Evolutionary conservation across 495 filamentous ascomycete species (phyloP), one percentile per base, ranked within the genome.

Genomic region (Xylaria sp.): DNA sequence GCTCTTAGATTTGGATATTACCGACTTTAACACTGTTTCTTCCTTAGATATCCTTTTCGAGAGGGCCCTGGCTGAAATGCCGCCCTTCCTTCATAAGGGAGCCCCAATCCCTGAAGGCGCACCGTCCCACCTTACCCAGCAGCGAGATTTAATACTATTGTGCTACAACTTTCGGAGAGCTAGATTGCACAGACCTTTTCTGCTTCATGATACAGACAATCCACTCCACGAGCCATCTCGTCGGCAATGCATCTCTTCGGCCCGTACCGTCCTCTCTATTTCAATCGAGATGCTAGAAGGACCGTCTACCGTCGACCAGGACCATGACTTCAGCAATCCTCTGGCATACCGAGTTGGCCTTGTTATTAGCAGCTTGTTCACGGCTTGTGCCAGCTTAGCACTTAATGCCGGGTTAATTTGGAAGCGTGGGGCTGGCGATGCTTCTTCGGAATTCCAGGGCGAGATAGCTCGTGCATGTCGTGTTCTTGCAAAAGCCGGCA

Each of bases 131-230:
- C 19, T 72, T 21, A 62, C n/a, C 19, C 26, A 73, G 3, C 71
- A 76, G 61, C 72, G 76, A 26, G 72, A 68, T 14, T 24, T 76
- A 11, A 69, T 75, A 46, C 67, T 69, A 0, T 61, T 79, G 2
- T 61, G 70, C 31, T 70, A 68, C 26, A 67, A 76, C 12, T 59
- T 72, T 2, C 64, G 77, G 1, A 70, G 76, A 8, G 77, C 76
- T 0, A 71, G 73, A 19, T 29, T 79, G 0, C 72, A 75, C 31
- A 72, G 76, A 41, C 74, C 75, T 14, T 79, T 79, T 41, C 69
- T 78, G 24, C 66, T 71, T 31, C 61, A 66, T 41, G 69, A 71
- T 33, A 65, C 61, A 3, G 41, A 66, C 12, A 52, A 71, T 12
- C 40, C 50, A 14, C 52, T 26, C 6, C 17, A 67, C 41, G 50